Conservation (phyloP, 2,329 filamentous ascomycete genomes). For the Hymenoscyphus albidus region DNA sequence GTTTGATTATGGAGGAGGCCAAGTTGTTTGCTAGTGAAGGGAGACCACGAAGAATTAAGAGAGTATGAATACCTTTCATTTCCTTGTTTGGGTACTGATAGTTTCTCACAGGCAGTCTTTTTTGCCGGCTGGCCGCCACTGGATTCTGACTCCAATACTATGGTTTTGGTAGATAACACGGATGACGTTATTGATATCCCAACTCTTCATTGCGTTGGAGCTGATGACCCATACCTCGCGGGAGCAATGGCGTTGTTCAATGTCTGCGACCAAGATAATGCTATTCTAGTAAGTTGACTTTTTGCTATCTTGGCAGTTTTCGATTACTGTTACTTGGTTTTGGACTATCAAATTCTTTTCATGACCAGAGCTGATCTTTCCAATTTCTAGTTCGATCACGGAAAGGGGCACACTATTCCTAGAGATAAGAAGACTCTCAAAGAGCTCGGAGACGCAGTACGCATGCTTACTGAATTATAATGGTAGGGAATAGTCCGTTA, state of each 20-base stretch:
- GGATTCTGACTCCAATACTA: constrained; percentile 41
- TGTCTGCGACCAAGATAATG: constrained; percentile 56
- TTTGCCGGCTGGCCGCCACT: constrained; percentile 52
- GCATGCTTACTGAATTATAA: neutral
- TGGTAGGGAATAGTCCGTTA: neutral
- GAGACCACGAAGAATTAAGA: constrained; percentile 35
- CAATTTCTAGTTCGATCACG: constrained; percentile 51
- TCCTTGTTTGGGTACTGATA: neutral
- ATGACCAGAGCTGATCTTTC: neutral
- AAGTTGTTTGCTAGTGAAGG: constrained; percentile 38
- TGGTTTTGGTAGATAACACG: constrained; percentile 47
- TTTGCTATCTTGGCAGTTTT: neutral
- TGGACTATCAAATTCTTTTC: neutral
- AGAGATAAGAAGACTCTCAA: constrained; percentile 40
- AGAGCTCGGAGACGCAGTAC: constrained; percentile 31
- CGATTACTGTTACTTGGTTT: neutral
- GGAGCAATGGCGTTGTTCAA: constrained; percentile 60
- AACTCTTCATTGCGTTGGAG: constrained; percentile 51
- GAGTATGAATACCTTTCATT: constrained; percentile 14
- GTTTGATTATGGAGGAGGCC: constrained; percentile 49
- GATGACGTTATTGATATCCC: constrained; percentile 49
- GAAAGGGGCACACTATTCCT: constrained; percentile 60
- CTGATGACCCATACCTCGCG: constrained; percentile 56
- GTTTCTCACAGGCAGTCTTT: constrained; percentile 40
- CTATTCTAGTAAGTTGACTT: constrained; percentile 39